A percentile compares a stretch with the other conserved stretches of the same genome.
Conservation (phyloP, 345 rosid genomes). For the Ricinus communis region DNA sequence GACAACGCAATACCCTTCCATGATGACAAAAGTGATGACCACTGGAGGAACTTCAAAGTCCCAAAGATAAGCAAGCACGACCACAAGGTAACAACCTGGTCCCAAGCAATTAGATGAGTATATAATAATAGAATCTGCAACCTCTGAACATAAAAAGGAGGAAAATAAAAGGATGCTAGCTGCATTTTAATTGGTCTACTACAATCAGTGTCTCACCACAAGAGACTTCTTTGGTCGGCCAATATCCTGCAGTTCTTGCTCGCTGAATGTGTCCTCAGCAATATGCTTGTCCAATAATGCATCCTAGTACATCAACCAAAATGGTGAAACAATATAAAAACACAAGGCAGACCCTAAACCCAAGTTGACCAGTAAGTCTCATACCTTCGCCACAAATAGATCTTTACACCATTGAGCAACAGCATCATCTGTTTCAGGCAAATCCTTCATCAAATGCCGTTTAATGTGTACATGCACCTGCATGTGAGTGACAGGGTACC, state of each 20-base stretch:
- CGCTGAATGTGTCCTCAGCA: conserved; percentile 30
- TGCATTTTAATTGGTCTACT: background rate
- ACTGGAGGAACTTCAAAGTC: too few relatives aligned
- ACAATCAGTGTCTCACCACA: conserved; percentile 25
- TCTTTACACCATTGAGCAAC: conserved; percentile 41
- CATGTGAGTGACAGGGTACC: background rate
- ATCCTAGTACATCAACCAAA: conserved; percentile 24
- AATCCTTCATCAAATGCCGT: conserved; percentile 33
- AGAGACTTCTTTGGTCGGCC: conserved; percentile 33
- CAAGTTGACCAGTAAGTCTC: background rate
- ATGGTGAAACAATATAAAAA: background rate
- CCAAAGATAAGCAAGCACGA: too few relatives aligned
- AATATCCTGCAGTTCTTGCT: conserved; percentile 26
- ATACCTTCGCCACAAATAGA: conserved; percentile 35
- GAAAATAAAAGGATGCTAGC: background rate
- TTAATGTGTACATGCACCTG: conserved; percentile 29
- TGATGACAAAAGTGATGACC: too few relatives aligned
- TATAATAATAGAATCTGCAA: background rate
- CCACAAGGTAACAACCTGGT: too few relatives aligned
- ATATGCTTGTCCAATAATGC: conserved; percentile 31
- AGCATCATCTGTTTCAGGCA: conserved; percentile 35
- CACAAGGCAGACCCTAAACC: background rate
- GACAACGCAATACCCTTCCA: too few relatives aligned
- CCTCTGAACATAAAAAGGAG: background rate
- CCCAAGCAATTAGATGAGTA: background rate